Conservation (phyloP, 73 alveolate genomes). For the Tetrahymena borealis region DNA sequence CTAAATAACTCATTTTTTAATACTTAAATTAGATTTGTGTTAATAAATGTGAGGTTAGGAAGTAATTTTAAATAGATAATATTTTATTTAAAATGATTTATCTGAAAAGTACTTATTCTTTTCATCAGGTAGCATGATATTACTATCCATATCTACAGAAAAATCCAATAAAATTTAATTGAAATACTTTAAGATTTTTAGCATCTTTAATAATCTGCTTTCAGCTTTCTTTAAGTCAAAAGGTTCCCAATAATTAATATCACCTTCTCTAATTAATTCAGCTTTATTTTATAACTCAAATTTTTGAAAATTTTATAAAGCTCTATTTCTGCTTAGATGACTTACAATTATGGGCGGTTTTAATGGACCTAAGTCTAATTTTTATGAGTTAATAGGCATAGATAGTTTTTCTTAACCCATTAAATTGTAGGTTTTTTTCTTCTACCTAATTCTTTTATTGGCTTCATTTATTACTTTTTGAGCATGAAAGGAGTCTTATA, state of each 20-base stretch:
- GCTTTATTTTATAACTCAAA: neutral
- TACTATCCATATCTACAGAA: neutral
- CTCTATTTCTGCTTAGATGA: neutral
- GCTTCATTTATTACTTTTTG: neutral
- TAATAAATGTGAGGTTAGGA: neutral
- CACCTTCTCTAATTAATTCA: neutral
- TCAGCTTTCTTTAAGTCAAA: neutral
- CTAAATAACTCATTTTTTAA: neutral
- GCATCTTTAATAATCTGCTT: neutral
- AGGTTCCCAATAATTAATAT: neutral
- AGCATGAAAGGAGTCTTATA: neutral
- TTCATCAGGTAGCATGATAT: neutral
- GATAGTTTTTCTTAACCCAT: neutral
- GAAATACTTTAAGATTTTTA: neutral
- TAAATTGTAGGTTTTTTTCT: neutral
- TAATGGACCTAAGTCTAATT: neutral
- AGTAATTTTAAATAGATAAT: neutral
- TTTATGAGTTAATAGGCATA: neutral
- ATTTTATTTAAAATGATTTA: neutral
- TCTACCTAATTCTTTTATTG: neutral
- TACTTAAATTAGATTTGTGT: neutral
- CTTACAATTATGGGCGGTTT: neutral
- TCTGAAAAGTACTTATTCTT: neutral
- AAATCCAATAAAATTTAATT: neutral
- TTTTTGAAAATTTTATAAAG: neutral